Evolutionary conservation across 1,139 yeast genomes (phyloP), one percentile per base, ranked within the genome.

Genomic region (Debaryomyces udenii): DNA sequence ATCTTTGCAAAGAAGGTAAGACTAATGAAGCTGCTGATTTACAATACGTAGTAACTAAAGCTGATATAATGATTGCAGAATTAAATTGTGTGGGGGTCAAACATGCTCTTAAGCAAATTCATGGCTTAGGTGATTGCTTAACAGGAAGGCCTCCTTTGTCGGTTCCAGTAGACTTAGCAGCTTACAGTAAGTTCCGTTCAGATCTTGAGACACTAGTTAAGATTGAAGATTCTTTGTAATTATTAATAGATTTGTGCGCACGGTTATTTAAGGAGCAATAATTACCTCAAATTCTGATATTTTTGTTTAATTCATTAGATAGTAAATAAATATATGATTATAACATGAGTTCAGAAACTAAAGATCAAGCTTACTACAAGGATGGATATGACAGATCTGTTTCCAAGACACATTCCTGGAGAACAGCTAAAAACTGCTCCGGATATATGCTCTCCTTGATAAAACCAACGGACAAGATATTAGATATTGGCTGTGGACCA

Each of bases 401-500:
- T 6, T 48, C 63, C n/a, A 50, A 55, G 22, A 58, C 73, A 5
- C 74, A 68, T 46, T 42, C 56, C 9, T 66, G 72, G 70, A 51
- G 74, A 43, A 62, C 57, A 2, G 70, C 64, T 2, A 57, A 50
- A 24, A 63, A 63, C 44, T 61, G 68, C 3, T 53, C 62, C 4
- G 53, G 51, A 2, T 68, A 56, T 45, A 41, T 66, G 37, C 44
- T 66, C 15, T 62, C 65, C 2, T 52, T 58, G 23, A 42, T 70
- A 35, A 53, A 61, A 42, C 55, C 61, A 4, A 50, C 54, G 29
- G 51, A 53, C 37, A 47, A 50, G 30, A 53, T 69, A n/a, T 57
- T 70, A 15, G 76, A 70, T 46, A 68, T 69, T 11, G 76, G 76
- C 2, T 64, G 67, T 45, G 76, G 76, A 0, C 75, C 75, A 2